Conservation (phyloP, 2,329 filamentous ascomycete species). For the Ceratocystis lukuohia region DNA sequence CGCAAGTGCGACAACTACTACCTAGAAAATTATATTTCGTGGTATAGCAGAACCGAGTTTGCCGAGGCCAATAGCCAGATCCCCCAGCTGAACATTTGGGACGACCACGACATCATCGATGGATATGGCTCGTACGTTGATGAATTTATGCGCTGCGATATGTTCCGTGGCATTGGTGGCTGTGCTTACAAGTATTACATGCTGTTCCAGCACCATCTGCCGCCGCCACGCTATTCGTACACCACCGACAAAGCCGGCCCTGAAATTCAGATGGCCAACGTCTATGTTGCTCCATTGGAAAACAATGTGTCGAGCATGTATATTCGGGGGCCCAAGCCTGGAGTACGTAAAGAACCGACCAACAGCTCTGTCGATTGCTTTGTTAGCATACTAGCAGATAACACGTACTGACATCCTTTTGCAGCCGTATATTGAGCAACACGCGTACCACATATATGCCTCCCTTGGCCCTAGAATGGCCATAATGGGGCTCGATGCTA, state of each 20-base stretch:
- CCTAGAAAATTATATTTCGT: constrained; percentile 70
- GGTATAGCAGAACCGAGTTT: constrained; percentile 78
- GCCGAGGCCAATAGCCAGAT: constrained; percentile 80
- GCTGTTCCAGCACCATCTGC: constrained; percentile 89
- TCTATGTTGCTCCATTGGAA: constrained; percentile 47
- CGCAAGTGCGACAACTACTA: constrained; percentile 83
- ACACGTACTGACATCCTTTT: not conserved
- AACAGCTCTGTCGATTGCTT: too few relatives aligned
- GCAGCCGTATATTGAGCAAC: constrained; percentile 78
- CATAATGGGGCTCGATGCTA: constrained; percentile 79
- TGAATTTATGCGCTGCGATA: constrained; percentile 81
- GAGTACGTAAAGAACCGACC: constrained; percentile 38
- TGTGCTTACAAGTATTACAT: constrained; percentile 97
- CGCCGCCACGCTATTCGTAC: constrained; percentile 73
- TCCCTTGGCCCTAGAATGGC: constrained; percentile 70
- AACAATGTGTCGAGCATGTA: constrained; percentile 55
- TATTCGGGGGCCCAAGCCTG: constrained; percentile 63
- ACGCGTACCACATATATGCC: constrained; percentile 76
- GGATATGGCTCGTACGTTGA: constrained; percentile 91
- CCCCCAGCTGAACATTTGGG: constrained; percentile 93
- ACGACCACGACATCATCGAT: constrained; percentile 89
- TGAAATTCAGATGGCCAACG: constrained; percentile 51
- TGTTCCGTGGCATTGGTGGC: constrained; percentile 84
- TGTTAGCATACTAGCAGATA: constrained; percentile 26
- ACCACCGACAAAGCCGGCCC: constrained; percentile 47